Conservation (phyloP, 2,329 filamentous ascomycete genomes). For the Parastagonospora nodorum region DNA sequence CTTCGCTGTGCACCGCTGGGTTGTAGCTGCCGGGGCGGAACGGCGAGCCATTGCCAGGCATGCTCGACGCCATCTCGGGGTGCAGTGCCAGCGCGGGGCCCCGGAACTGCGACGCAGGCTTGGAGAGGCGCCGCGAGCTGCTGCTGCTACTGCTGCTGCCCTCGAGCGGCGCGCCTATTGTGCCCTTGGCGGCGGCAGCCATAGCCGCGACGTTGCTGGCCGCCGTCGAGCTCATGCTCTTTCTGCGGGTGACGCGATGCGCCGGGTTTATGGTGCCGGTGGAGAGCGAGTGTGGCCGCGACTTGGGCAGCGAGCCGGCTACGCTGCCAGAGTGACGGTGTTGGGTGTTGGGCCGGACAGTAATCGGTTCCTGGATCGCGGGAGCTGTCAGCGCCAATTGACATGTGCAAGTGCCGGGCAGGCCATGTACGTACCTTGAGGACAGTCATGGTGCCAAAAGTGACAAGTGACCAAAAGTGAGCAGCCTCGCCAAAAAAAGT, state of each 20-base stretch:
- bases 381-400: conserved; percentile 36
- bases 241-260: conserved; percentile 88
- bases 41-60: conserved; percentile 60
- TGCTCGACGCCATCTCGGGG: conserved; percentile 69
- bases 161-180: conserved; percentile 63
- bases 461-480: conserved; percentile 10
- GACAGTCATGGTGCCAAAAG: conserved; percentile 41
- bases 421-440: conserved; percentile 39
- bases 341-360: conserved; percentile 51
- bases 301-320: conserved; percentile 66
- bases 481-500: conserved; percentile 10
- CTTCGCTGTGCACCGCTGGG: conserved; percentile 55
- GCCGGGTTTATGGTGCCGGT: conserved; percentile 76
- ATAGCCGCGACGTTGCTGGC: conserved; percentile 75
- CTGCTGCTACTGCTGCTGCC: conserved; percentile 43
- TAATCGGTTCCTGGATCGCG: conserved; percentile 45
- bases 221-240: conserved; percentile 83
- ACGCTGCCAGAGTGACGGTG: conserved; percentile 52
- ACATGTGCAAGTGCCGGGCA: conserved; percentile 5
- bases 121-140: conserved; percentile 69
- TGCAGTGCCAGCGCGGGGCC: conserved; percentile 58
- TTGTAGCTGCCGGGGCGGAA: conserved; percentile 45
- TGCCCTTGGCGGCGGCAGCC: conserved; percentile 70
- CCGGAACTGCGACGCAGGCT: conserved; percentile 55
- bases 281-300: conserved; percentile 78